These are phyloP conservation scores for Diaporthe citrichinensis DNA, from an alignment of 2,329 filamentous ascomycete genomes.

Conservation along the genomic window DNA sequence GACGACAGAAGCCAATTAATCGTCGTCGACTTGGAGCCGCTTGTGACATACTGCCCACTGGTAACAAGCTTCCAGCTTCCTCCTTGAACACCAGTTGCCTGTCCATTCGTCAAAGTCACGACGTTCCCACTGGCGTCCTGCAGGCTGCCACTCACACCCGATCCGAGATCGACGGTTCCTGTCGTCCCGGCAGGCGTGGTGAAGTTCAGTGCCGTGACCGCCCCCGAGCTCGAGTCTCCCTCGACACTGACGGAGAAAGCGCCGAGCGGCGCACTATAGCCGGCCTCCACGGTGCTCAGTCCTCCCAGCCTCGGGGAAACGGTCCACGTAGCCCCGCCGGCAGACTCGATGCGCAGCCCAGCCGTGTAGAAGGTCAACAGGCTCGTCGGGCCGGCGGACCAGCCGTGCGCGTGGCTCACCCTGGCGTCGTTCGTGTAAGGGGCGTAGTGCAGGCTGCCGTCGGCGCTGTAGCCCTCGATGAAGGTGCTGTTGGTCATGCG, in stretches of 20 bases:
- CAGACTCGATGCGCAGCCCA: slow-evolving; percentile 56
- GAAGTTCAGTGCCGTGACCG: slow-evolving; percentile 36
- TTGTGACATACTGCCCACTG: slow-evolving; percentile 5
- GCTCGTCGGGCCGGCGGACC: slow-evolving; percentile 53
- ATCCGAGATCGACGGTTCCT: slow-evolving; percentile 35
- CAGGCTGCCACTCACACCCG: slow-evolving; percentile 20
- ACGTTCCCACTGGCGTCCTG: background rate
- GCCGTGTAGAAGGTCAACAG: slow-evolving; percentile 57
- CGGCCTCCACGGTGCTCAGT: slow-evolving; percentile 45
- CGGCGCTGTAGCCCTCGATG: slow-evolving; percentile 63
- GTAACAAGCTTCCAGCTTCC: slow-evolving; percentile 33
- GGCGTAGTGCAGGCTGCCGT: slow-evolving; percentile 62
- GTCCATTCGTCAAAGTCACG: slow-evolving; percentile 20
- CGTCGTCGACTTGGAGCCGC: background rate
- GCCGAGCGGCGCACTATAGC: slow-evolving; percentile 31
- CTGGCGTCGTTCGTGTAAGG: slow-evolving; percentile 60
- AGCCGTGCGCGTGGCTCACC: slow-evolving; percentile 54
- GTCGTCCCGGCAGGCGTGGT: slow-evolving; percentile 35
- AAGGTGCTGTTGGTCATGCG: slow-evolving; percentile 68
- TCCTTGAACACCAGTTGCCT: slow-evolving; percentile 26
- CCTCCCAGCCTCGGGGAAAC: slow-evolving; percentile 57
- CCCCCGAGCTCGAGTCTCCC: slow-evolving; percentile 27
- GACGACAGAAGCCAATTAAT: background rate
- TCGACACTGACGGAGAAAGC: slow-evolving; percentile 30
- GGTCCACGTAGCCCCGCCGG: slow-evolving; percentile 54